phyloP scores from a whole-genome alignment of 2,329 filamentous ascomycete species.

The Cercospora sesami region DNA sequence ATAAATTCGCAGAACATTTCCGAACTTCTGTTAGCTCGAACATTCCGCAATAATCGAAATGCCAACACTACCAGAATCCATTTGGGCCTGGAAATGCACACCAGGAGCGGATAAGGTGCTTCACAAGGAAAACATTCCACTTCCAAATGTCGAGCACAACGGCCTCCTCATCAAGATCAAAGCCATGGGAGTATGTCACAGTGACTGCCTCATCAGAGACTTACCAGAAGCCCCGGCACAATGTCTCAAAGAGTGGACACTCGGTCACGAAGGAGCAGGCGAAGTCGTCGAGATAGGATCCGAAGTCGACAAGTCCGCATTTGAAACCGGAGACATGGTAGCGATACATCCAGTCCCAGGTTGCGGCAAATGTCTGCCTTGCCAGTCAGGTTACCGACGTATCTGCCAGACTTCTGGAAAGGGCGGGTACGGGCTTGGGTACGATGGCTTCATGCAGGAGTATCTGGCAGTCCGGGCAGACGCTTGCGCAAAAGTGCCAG shows the following conservation, averaged over 20 bases:
- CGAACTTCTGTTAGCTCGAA: background rate
- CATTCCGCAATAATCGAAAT: background rate
- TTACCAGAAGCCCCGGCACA: conserved; percentile 22
- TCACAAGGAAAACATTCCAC: conserved; percentile 35
- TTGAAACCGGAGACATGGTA: conserved; percentile 36
- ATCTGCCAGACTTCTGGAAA: conserved; percentile 38
- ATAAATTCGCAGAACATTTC: too few relatives aligned
- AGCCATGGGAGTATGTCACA: conserved; percentile 41
- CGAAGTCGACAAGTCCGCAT: conserved; percentile 11
- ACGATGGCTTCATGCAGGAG: conserved; percentile 49
- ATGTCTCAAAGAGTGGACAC: conserved; percentile 22
- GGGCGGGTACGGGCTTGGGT: conserved; percentile 48
- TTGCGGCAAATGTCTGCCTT: conserved; percentile 44
- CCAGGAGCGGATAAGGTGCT: conserved; percentile 32
- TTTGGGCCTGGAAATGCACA: conserved; percentile 16
- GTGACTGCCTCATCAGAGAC: conserved; percentile 38
- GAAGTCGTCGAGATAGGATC: conserved; percentile 26
- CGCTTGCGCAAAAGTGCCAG: conserved; percentile 32
- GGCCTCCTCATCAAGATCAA: conserved; percentile 39
- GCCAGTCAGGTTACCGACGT: conserved; percentile 44
- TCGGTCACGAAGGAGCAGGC: conserved; percentile 31
- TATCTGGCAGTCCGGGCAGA: conserved; percentile 39
- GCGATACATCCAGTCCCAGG: conserved; percentile 41
- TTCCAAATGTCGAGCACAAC: conserved; percentile 32
- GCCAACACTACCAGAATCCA: conserved; percentile 6